Evolutionary conservation across 2,329 filamentous ascomycete genomes (phyloP), one percentile per base, ranked within the genome.

Genomic region (Nothophoma quercina): DNA sequence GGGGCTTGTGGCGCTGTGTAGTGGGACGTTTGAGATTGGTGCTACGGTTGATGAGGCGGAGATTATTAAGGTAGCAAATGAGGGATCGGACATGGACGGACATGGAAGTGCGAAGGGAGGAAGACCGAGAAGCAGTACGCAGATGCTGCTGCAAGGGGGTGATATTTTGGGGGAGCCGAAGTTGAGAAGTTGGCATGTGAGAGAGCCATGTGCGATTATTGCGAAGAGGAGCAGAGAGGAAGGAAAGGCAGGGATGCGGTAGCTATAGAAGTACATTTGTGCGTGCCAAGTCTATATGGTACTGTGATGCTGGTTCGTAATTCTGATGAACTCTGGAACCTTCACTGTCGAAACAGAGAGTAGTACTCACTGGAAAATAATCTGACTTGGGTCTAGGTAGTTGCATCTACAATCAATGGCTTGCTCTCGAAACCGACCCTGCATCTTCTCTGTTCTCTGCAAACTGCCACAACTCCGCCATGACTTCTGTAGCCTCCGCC

Each of bases 31-130:
- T 70, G 92, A 96, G 73, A 81, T 96, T 18, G 85, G 85, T 19
- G 91, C 88, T 5, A 88, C 85, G 10, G 85, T 96, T 0, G 93
- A 97, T 75, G 93, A 97, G 78, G 85, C 89, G 3, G 81, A 82
- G 55, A 68, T 90, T 7, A 62, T 77, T 39, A 71, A 61, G 5
- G 45, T 51, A 7, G 59, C 58, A 8, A 33, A 49, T 5, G 50
- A 5, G n/a, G 21, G 8, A 5, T 4, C 4, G 25, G 15, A n/a
- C n/a, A n/a, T n/a, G 15, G 16, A 18, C 28, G 13, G 33, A 30
- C 22, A 32, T 7, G 18, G n/a, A 5, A 8, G 19, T 12, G 30
- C 59, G 7, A 51, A 63, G 5, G 66, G 59, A 7, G 62, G 42
- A 10, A 62, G 62, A 26, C 16, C 30, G 19, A 61, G 67, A 18